Evolutionary conservation across 345 rosid genomes (phyloP).

Genomic region (Cochlearia excelsa): DNA sequence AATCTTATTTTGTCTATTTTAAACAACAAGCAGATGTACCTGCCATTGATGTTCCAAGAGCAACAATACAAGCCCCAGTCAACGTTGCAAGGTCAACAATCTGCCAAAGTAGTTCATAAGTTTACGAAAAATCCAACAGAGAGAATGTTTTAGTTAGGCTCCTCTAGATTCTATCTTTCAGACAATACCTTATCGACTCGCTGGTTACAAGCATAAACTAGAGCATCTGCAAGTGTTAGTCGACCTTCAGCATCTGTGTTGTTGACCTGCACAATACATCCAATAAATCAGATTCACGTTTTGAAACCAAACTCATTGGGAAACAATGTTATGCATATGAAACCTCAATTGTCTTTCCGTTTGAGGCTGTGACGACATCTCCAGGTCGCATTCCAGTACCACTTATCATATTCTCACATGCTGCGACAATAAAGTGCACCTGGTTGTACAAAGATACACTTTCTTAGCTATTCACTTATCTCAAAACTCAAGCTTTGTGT

Average conservation of each 20-base stretch:
- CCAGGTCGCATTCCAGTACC: slow-evolving; percentile 99
- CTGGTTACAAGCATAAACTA: slow-evolving; percentile 89
- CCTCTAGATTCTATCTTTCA: slow-evolving; percentile 12
- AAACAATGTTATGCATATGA: slow-evolving; percentile 19
- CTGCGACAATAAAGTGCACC: slow-evolving; percentile 93
- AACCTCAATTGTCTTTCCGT: slow-evolving; percentile 97
- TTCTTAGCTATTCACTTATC: neutral
- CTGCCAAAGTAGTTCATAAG: slow-evolving; percentile 9
- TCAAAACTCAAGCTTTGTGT: slow-evolving; percentile 8
- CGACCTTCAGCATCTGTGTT: slow-evolving; percentile 99
- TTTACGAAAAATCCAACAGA: slow-evolving; percentile 1
- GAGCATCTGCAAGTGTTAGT: slow-evolving; percentile 96
- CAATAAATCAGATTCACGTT: neutral
- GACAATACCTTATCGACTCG: slow-evolving; percentile 79
- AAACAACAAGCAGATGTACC: slow-evolving; percentile 38
- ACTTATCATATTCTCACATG: slow-evolving; percentile 98
- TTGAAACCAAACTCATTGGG: neutral
- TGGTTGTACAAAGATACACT: slow-evolving; percentile 31
- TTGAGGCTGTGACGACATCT: slow-evolving; percentile 89
- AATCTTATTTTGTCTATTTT: neutral
- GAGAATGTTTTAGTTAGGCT: neutral
- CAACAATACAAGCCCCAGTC: slow-evolving; percentile 84
- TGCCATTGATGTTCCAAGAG: slow-evolving; percentile 94
- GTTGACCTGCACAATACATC: slow-evolving; percentile 60
- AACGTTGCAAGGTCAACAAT: slow-evolving; percentile 52